phyloP scores from a whole-genome alignment of 208 protist genomes.

The Perkinsela sp. region DNA sequence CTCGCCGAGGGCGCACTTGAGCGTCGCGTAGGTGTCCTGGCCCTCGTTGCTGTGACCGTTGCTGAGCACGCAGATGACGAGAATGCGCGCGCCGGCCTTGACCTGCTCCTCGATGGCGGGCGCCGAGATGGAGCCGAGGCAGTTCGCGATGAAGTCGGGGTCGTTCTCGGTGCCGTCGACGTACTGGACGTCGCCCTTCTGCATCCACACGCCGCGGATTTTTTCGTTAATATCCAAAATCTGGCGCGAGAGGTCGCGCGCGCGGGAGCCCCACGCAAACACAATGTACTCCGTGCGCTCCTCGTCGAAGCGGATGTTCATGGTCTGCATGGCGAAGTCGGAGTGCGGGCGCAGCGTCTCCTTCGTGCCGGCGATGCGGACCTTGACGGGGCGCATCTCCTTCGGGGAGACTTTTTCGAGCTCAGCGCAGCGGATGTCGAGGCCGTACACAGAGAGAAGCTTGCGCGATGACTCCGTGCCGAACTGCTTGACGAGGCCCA shows the following conservation, averaged over 20 bases:
- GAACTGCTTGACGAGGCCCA: neutral
- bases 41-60: neutral
- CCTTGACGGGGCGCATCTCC: neutral
- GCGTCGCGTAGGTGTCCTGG: neutral
- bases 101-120: neutral
- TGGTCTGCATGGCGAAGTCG: neutral
- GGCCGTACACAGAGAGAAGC: neutral
- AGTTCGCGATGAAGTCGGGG: neutral
- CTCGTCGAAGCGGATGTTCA: neutral
- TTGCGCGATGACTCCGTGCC: neutral
- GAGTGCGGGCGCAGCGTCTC: neutral
- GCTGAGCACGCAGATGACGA: neutral
- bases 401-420: neutral
- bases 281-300: neutral
- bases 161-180: neutral
- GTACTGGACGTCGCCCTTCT: neutral
- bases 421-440: neutral
- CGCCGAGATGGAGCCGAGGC: neutral
- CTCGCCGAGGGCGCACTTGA: constrained; percentile 1
- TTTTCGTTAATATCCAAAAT: neutral
- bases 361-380: neutral
- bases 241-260: neutral
- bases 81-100: neutral
- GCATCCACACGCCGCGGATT: neutral
- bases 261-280: neutral